Conservation (phyloP, 129 eudicot species). For the Deinandra increscens region DNA sequence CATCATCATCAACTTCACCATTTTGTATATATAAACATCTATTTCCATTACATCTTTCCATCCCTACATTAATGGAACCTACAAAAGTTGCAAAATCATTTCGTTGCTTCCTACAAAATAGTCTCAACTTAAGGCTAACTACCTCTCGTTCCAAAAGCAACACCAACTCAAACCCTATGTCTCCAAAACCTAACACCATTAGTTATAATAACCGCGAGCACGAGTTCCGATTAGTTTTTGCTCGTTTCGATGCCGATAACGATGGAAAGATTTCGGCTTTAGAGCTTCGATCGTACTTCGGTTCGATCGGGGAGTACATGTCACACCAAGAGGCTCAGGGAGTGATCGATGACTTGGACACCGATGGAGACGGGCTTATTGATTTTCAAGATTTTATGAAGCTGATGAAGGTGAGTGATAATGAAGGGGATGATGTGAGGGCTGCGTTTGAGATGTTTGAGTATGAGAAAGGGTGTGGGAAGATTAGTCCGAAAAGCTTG, state of each 20-base stretch:
- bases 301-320: conserved; percentile 65
- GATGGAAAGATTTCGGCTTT: conserved; percentile 72
- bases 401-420: conserved; percentile 41
- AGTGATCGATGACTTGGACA: conserved; percentile 53
- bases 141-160: conserved; percentile 32
- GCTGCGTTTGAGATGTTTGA: conserved; percentile 74
- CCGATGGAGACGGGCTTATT: conserved; percentile 52
- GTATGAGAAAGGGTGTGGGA: conserved; percentile 67
- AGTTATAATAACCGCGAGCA: conserved; percentile 31
- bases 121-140: conserved; percentile 36
- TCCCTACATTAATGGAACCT: conserved; percentile 30
- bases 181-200: conserved; percentile 34
- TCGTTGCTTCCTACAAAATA: conserved; percentile 43
- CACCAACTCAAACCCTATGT: conserved; percentile 28
- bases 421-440: conserved; percentile 49
- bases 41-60: background rate
- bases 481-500: conserved; percentile 65
- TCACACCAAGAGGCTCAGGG: conserved; percentile 66
- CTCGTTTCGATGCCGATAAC: conserved; percentile 51
- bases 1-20: no score
- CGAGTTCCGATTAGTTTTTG: conserved; percentile 50
- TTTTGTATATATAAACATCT: background rate
- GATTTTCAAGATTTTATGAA: conserved; percentile 58
- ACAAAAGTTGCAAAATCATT: conserved; percentile 37
- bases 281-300: conserved; percentile 58